Percentiles rank a stretch among this genome's conserved stretches.
phyloP scores from a whole-genome alignment of 441 rosid species.

The Metrosideros polymorpha region DNA sequence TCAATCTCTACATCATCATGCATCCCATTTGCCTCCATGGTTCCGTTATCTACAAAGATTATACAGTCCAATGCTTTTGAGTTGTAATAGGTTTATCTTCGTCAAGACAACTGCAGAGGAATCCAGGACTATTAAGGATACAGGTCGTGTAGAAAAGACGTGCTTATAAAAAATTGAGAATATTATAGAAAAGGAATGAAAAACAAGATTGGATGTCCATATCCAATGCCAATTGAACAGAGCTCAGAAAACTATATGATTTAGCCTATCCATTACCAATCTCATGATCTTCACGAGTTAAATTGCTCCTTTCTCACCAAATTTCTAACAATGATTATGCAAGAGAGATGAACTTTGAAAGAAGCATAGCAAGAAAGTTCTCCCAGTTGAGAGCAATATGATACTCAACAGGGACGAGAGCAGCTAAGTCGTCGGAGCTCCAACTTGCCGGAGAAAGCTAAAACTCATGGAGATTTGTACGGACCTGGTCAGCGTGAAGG shows the following conservation, averaged over 20 bases:
- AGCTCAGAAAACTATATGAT: neutral
- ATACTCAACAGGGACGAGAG: neutral
- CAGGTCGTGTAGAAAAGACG: neutral
- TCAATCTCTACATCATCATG: conserved; percentile 6
- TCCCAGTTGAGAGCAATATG: neutral
- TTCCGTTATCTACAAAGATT: neutral
- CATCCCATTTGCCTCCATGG: conserved; percentile 26
- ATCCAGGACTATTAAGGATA: neutral
- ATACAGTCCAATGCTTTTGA: neutral
- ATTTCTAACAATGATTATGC: neutral
- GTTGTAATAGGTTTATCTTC: neutral
- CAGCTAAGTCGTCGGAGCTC: neutral
- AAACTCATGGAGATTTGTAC: neutral
- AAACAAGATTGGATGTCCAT: neutral
- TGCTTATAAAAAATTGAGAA: neutral
- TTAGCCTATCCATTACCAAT: neutral
- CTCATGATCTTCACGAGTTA: neutral
- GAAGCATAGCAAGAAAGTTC: neutral
- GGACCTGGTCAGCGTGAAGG: neutral
- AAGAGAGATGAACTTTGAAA: neutral
- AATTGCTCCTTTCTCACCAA: neutral
- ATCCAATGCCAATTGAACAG: neutral
- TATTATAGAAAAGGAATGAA: neutral
- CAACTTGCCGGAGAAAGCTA: neutral
- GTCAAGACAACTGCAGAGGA: neutral